These are phyloP conservation scores for Globisporangium sylvaticum DNA, from an alignment of 352 stramenopile species.

Conservation along the genomic window DNA sequence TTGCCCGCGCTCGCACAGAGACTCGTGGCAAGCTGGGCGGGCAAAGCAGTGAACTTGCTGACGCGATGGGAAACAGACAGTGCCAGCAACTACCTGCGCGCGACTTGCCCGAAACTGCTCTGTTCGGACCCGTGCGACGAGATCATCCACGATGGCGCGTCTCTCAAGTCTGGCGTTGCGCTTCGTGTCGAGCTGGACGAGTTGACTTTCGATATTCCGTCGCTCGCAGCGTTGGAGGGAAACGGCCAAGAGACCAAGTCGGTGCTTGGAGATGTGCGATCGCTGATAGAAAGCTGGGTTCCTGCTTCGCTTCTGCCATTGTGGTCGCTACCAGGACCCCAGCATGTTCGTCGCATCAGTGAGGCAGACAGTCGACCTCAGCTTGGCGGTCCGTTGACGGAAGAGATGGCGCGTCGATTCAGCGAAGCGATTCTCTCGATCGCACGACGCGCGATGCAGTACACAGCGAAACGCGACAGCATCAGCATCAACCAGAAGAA, in stretches of 20 bases:
- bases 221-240: not conserved
- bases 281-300: not conserved
- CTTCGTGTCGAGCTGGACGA: conserved; percentile 62
- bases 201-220: conserved; percentile 27
- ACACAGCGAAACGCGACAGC: conserved; percentile 30
- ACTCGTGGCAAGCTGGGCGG: conserved; percentile 74
- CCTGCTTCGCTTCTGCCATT: conserved; percentile 11
- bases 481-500: not conserved
- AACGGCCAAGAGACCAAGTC: conserved; percentile 10
- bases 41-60: conserved; percentile 49
- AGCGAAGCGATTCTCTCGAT: conserved; percentile 63
- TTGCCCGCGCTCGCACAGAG: conserved; percentile 74
- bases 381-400: conserved; percentile 52
- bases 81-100: conserved; percentile 64
- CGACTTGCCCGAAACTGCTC: conserved; percentile 73
- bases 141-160: conserved; percentile 80
- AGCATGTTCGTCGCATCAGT: conserved; percentile 33
- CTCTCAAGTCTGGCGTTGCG: conserved; percentile 78
- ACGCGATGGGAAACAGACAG: conserved; percentile 85
- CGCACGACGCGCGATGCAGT: conserved; percentile 50
- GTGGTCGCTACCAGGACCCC: conserved; percentile 11
- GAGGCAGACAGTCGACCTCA: conserved; percentile 53
- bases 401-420: conserved; percentile 60
- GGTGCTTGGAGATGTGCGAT: not conserved
- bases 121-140: conserved; percentile 82